phyloP scores from a whole-genome alignment of 73 alveolate genomes.

The Halteria grandinella region DNA sequence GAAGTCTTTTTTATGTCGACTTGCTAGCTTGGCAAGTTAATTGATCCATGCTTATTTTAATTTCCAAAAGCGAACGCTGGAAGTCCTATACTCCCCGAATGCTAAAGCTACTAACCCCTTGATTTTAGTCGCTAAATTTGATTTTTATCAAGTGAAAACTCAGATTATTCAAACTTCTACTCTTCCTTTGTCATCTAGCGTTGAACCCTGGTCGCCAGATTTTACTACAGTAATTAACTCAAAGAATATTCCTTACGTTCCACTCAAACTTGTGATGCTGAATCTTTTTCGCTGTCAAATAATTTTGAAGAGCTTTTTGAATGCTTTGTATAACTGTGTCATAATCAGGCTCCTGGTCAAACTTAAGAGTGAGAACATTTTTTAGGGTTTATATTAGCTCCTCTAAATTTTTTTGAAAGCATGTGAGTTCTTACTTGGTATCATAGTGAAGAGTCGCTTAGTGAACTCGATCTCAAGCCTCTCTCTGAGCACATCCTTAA shows the following conservation, averaged over 20 bases:
- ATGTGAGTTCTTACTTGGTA: conserved; percentile 12
- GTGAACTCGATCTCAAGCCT: conserved; percentile 46
- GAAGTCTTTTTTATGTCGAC: background rate
- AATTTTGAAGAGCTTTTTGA: background rate
- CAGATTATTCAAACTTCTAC: conserved; percentile 10
- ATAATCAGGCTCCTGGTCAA: conserved; percentile 45
- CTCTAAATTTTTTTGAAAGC: background rate
- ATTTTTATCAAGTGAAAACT: background rate
- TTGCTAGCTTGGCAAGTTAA: background rate
- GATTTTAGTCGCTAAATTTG: background rate
- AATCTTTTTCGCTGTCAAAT: background rate
- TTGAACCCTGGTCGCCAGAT: conserved; percentile 10
- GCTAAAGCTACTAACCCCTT: background rate
- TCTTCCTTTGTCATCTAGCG: background rate
- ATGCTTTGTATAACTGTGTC: background rate
- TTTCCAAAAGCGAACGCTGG: background rate
- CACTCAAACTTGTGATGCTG: conserved; percentile 19
- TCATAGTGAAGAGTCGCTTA: conserved; percentile 29
- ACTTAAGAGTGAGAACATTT: conserved; percentile 18
- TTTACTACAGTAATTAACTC: background rate
- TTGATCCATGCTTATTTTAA: background rate
- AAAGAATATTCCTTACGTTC: background rate
- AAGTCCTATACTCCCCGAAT: background rate
- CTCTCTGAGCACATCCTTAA: conserved; percentile 36
- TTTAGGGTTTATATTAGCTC: conserved; percentile 22